Conservation (phyloP, 169 alveolate genomes). For the Eimeria sp. region DNA sequence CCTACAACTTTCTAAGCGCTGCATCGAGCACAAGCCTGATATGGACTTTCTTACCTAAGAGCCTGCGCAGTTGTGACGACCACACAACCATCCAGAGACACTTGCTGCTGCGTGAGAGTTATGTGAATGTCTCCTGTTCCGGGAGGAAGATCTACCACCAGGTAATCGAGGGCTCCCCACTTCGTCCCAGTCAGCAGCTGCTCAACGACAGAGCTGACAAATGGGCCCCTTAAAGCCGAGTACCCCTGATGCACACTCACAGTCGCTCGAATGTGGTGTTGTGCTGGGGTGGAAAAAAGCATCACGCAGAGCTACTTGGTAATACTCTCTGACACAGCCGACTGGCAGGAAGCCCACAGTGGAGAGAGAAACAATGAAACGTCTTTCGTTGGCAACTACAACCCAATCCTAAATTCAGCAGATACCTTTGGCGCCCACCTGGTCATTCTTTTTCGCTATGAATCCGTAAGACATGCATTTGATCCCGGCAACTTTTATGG, state of each 20-base stretch:
- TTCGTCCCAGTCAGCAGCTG: constrained; percentile 81
- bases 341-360: neutral
- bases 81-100: constrained; percentile 93
- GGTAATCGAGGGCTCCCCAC: constrained; percentile 99
- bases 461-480: constrained; percentile 96
- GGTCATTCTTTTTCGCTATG: constrained; percentile 88
- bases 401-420: neutral
- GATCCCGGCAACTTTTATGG: constrained; percentile 90
- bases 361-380: neutral
- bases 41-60: constrained; percentile 82
- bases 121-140: constrained; percentile 99
- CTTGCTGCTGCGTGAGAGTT: constrained; percentile 96
- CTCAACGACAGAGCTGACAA: constrained; percentile 81
- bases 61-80: constrained; percentile 98
- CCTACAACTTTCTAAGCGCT: neutral
- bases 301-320: neutral
- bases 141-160: constrained; percentile 99
- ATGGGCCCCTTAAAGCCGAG: constrained; percentile 84
- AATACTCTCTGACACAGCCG: neutral
- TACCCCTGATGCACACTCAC: constrained; percentile 56
- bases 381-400: neutral
- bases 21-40: neutral
- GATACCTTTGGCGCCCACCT: constrained; percentile 8
- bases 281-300: neutral
- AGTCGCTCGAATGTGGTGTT: neutral